Conservation (phyloP, 2,329 filamentous ascomycete species). For the Ophiosphaerella korrae region DNA sequence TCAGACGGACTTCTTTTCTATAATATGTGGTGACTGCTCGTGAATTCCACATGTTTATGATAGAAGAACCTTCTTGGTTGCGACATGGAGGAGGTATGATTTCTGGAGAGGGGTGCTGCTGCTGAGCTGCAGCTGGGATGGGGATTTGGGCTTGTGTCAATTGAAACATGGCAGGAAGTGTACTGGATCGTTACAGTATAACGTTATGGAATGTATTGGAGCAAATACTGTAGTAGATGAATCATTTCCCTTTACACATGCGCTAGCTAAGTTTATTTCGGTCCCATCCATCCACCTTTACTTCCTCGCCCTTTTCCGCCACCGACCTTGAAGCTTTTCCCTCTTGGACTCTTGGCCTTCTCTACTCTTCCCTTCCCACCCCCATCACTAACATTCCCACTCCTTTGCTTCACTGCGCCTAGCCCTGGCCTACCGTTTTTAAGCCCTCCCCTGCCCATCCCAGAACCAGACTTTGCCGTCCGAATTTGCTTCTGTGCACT, state of each 20-base stretch:
- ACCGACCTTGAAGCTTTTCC: constrained; percentile 17
- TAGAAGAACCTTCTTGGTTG: too few relatives aligned
- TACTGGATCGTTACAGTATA: background rate
- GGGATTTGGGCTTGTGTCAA: too few relatives aligned
- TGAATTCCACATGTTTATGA: too few relatives aligned
- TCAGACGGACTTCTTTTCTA: too few relatives aligned
- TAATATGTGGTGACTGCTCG: too few relatives aligned
- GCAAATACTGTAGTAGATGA: background rate
- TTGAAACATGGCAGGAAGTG: too few relatives aligned
- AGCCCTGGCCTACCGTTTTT: constrained; percentile 39
- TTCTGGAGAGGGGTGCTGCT: too few relatives aligned
- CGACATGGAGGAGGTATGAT: too few relatives aligned
- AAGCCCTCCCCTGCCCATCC: constrained; percentile 31
- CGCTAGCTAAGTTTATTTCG: constrained; percentile 2
- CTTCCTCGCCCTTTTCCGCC: constrained; percentile 7
- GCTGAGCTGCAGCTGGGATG: too few relatives aligned
- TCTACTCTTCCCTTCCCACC: constrained; percentile 19
- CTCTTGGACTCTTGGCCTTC: constrained; percentile 22
- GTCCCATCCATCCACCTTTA: constrained; percentile 10
- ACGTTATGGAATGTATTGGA: background rate
- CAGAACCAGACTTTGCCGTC: constrained; percentile 43
- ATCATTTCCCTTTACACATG: background rate
- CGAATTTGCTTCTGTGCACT: constrained; percentile 38
- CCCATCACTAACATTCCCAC: constrained; percentile 22
- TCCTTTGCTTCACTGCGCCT: constrained; percentile 44